Conservation (phyloP, 495 filamentous ascomycete species). For the Jackrogersella minutella region DNA sequence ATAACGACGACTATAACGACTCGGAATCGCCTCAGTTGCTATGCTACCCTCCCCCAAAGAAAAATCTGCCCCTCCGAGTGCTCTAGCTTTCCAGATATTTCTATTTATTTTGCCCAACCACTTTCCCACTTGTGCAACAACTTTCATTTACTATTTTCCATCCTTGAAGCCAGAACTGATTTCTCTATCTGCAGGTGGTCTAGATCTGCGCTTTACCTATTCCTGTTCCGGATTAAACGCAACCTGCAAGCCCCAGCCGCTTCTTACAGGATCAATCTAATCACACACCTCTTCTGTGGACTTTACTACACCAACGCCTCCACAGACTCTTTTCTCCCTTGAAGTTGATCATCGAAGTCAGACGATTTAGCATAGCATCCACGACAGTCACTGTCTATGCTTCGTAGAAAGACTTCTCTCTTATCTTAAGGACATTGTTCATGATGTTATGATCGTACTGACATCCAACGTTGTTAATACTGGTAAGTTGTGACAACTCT, state of each 20-base stretch:
- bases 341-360: background rate
- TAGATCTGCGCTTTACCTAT: constrained; percentile 34
- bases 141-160: constrained; percentile 5
- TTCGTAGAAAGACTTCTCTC: background rate
- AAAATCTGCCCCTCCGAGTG: background rate
- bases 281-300: constrained; percentile 11
- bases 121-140: constrained; percentile 6
- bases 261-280: constrained; percentile 26
- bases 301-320: constrained; percentile 26
- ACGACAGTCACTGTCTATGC: background rate
- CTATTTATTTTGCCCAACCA: background rate
- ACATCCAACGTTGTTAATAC: background rate
- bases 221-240: constrained; percentile 27
- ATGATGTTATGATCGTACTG: background rate
- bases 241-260: constrained; percentile 36
- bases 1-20: too few species aligned
- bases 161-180: constrained; percentile 28
- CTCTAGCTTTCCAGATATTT: constrained; percentile 9
- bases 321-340: background rate
- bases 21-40: background rate
- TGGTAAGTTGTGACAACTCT: background rate
- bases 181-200: constrained; percentile 38
- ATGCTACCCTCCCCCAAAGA: background rate
- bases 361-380: background rate
- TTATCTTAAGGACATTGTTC: background rate